Conservation (phyloP, 2,329 filamentous ascomycete species). For the Penicillium concentricum region DNA sequence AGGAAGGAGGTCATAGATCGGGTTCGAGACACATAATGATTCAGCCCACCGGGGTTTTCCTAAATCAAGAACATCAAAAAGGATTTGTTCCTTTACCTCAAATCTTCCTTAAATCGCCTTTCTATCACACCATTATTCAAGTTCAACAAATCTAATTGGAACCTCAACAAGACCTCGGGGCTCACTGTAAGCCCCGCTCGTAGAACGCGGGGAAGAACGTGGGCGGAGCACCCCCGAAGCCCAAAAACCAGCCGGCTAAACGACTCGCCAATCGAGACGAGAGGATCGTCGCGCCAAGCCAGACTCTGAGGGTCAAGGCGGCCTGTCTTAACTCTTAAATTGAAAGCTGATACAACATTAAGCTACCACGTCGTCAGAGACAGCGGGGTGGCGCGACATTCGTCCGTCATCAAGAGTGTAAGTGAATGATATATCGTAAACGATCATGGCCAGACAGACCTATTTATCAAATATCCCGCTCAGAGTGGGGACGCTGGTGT, state of each 20-base stretch:
- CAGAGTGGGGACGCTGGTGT: background rate
- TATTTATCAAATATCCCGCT: background rate
- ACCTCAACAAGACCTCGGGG: background rate
- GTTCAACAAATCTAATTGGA: background rate
- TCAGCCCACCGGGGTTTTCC: background rate
- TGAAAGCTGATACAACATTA: constrained; percentile 13
- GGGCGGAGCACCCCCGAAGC: background rate
- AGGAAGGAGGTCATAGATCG: background rate
- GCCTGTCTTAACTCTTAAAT: constrained; percentile 14
- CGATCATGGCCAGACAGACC: background rate
- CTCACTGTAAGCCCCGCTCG: background rate
- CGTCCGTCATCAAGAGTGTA: background rate
- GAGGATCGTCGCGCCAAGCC: constrained; percentile 23
- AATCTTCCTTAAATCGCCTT: background rate
- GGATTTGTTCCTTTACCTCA: background rate
- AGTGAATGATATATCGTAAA: background rate
- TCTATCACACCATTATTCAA: background rate
- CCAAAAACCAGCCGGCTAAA: background rate
- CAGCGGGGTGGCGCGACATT: background rate
- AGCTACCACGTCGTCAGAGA: constrained; percentile 11
- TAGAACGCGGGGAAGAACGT: constrained; percentile 1
- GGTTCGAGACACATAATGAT: background rate
- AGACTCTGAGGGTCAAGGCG: constrained; percentile 3
- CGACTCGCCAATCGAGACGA: constrained; percentile 10
- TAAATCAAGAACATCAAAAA: background rate